Conservation (phyloP, 2,329 filamentous ascomycete genomes). For the Knufia fluminis region DNA sequence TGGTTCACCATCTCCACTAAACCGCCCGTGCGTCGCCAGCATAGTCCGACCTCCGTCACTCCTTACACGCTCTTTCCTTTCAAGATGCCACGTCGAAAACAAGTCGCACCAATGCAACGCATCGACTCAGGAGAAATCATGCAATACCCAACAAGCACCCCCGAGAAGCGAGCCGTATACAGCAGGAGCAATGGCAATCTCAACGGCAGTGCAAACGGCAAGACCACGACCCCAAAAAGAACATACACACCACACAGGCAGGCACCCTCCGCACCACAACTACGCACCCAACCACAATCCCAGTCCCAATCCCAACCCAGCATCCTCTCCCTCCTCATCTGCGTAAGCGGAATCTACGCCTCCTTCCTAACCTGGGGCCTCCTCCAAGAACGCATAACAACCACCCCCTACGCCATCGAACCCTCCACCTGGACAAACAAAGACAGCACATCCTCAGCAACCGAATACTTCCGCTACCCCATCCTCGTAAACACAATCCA, state of each 20-base stretch:
- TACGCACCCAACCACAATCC: not conserved
- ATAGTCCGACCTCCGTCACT: not conserved
- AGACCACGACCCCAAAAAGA: constrained; percentile 12
- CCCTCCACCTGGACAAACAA: constrained; percentile 37
- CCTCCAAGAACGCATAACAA: constrained; percentile 95
- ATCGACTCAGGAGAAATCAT: constrained; percentile 59
- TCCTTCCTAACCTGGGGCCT: constrained; percentile 96
- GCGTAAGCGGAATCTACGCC: constrained; percentile 90
- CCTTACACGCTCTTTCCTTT: not conserved
- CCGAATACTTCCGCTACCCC: constrained; percentile 79
- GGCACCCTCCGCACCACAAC: constrained; percentile 24
- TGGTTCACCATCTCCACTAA: not conserved
- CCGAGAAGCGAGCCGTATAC: constrained; percentile 24
- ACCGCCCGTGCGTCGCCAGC: not conserved
- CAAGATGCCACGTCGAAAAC: constrained; percentile 63
- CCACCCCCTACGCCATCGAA: constrained; percentile 66
- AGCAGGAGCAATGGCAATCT: constrained; percentile 25
- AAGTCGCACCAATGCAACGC: constrained; percentile 55
- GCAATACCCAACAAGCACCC: constrained; percentile 28
- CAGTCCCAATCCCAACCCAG: constrained; percentile 43
- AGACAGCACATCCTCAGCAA: constrained; percentile 26
- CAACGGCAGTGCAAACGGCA: constrained; percentile 10
- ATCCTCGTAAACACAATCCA: constrained; percentile 96
- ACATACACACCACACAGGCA: constrained; percentile 21
- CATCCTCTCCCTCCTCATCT: constrained; percentile 66